Percentiles rank a stretch among this genome's conserved stretches.
These are phyloP conservation scores for Bretschneidera sinensis DNA, from an alignment of 345 rosid species.

Conservation along the genomic window DNA sequence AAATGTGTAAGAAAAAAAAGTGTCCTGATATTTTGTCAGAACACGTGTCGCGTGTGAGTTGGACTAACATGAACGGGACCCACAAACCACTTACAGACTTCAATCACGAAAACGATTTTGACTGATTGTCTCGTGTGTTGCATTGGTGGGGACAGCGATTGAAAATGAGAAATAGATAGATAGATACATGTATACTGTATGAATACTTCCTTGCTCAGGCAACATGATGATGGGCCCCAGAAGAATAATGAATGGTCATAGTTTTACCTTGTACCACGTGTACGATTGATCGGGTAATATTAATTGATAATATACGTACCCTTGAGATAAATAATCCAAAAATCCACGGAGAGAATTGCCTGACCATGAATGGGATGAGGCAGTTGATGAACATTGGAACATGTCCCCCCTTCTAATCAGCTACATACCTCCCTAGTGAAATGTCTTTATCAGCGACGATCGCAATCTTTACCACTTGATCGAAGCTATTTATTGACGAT, in stretches of 20 bases:
- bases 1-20: not conserved
- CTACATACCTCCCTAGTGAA: conserved; percentile 9
- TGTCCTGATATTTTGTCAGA: not conserved
- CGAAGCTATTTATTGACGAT: too few relatives aligned
- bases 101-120: not conserved
- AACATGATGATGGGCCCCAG: conserved; percentile 25
- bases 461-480: too few relatives aligned
- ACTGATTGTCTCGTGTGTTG: conserved; percentile 18
- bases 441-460: too few relatives aligned
- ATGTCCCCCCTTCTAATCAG: conserved; percentile 10
- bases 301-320: too few relatives aligned
- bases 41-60: conserved; percentile 3
- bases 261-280: conserved; percentile 22
- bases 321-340: conserved; percentile 16
- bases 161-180: too few relatives aligned
- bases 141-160: conserved; percentile 18
- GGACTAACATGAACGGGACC: not conserved
- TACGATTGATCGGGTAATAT: too few relatives aligned
- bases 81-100: not conserved
- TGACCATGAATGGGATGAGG: not conserved
- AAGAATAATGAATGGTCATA: conserved; percentile 17
- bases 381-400: conserved; percentile 1
- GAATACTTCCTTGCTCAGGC: too few relatives aligned
- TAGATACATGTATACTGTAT: too few relatives aligned
- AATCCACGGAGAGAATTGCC: conserved; percentile 14